These are phyloP conservation scores for Artemisia argyi DNA, from an alignment of 129 eudicot species.

Conservation along the genomic window DNA sequence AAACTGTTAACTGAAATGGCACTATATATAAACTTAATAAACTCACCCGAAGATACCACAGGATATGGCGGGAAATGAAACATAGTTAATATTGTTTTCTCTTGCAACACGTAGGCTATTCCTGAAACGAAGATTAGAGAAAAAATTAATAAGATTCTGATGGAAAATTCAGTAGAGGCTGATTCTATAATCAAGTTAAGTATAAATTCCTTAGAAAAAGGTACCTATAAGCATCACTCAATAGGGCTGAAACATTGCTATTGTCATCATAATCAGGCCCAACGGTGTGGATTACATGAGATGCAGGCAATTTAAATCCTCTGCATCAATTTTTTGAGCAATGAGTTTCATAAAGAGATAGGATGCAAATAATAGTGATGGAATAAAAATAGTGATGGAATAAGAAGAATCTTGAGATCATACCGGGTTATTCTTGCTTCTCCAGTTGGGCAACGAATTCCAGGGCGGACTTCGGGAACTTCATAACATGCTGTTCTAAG, in stretches of 20 bases:
- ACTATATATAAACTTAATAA: background rate
- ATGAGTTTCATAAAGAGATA: background rate
- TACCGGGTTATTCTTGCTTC: too few relatives aligned
- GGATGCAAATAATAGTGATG: too few relatives aligned
- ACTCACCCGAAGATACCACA: constrained; percentile 83
- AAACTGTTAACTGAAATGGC: background rate
- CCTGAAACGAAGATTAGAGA: constrained; percentile 39
- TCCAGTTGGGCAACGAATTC: too few relatives aligned
- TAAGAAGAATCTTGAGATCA: too few relatives aligned
- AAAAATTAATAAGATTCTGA: background rate
- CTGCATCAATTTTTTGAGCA: constrained; percentile 41
- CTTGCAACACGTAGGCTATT: constrained; percentile 76
- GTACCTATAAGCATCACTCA: constrained; percentile 82
- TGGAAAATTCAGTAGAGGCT: background rate
- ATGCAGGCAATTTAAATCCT: constrained; percentile 89
- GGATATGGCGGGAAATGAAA: constrained; percentile 95
- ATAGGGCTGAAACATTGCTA: constrained; percentile 52
- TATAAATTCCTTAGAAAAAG: background rate
- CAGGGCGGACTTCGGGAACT: too few relatives aligned
- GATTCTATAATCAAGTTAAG: background rate
- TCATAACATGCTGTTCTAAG: too few relatives aligned
- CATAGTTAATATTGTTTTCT: constrained; percentile 75
- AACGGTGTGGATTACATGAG: constrained; percentile 93
- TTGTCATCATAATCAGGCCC: constrained; percentile 77
- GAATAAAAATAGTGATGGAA: too few relatives aligned